Conservation (phyloP, 805 yeast genomes). For the Lipomyces oligophaga region DNA sequence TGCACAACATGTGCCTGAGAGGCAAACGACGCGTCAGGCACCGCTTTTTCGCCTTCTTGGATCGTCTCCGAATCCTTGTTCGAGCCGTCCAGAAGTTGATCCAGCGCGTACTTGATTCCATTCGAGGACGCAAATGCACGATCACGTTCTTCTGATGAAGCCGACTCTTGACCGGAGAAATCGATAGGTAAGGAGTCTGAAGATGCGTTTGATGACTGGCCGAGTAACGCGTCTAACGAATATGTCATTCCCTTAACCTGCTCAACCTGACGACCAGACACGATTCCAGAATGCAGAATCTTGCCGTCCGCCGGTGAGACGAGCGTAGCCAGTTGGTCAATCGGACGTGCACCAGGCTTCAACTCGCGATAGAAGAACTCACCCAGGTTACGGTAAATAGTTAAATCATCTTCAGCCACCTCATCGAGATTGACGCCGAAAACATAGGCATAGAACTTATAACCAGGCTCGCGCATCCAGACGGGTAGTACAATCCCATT, state of each 20-base stretch:
- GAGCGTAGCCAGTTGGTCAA: slow-evolving; percentile 58
- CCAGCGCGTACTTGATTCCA: slow-evolving; percentile 67
- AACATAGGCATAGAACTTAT: slow-evolving; percentile 64
- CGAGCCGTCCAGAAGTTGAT: slow-evolving; percentile 55
- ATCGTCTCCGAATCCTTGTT: slow-evolving; percentile 51
- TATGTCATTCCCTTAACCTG: slow-evolving; percentile 97
- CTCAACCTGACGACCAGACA: slow-evolving; percentile 71
- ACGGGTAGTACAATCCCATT: slow-evolving; percentile 79
- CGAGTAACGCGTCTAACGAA: slow-evolving; percentile 81
- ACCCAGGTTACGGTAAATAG: slow-evolving; percentile 70
- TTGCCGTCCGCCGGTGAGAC: slow-evolving; percentile 94
- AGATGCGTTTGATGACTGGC: slow-evolving; percentile 39
- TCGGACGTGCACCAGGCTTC: slow-evolving; percentile 72
- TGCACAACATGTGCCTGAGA: slow-evolving; percentile 10
- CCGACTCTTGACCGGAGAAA: slow-evolving; percentile 44
- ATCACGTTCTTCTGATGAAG: slow-evolving; percentile 44
- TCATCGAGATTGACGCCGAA: slow-evolving; percentile 91
- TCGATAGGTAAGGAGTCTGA: slow-evolving; percentile 36
- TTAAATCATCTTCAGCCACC: slow-evolving; percentile 76
- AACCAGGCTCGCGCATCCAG: slow-evolving; percentile 84
- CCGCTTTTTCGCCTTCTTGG: slow-evolving; percentile 66
- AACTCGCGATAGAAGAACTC: slow-evolving; percentile 88
- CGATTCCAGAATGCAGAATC: slow-evolving; percentile 76
- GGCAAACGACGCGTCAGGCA: slow-evolving; percentile 19
- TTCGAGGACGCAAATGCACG: slow-evolving; percentile 73